phyloP scores from a whole-genome alignment of 2,329 filamentous ascomycete species.

The Diaporthe sp. region DNA sequence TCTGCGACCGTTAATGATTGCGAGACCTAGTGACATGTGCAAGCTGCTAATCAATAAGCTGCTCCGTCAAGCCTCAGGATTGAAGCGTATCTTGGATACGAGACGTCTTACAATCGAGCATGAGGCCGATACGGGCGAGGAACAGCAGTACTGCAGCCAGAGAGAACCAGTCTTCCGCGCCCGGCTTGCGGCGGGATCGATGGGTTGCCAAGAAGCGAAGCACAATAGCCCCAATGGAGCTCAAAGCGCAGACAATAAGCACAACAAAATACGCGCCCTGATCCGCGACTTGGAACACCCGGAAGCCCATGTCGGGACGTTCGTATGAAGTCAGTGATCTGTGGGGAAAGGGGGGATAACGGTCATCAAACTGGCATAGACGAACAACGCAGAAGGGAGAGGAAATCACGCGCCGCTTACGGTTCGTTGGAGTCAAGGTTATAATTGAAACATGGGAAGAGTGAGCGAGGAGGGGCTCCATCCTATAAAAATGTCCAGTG shows the following conservation, averaged over 20 bases:
- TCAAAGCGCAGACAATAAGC: not conserved
- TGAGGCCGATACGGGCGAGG: not conserved
- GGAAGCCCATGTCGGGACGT: not conserved
- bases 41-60: not conserved
- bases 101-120: not conserved
- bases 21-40: not conserved
- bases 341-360: too few relatives aligned
- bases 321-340: not conserved
- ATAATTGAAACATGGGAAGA: too few relatives aligned
- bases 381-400: not conserved
- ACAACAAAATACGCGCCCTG: not conserved
- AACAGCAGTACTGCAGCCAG: not conserved
- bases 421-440: too few relatives aligned
- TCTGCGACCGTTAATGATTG: not conserved
- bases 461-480: not conserved
- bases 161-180: not conserved
- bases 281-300: not conserved
- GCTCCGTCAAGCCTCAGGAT: fast-evolving
- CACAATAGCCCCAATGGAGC: not conserved
- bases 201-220: slow-evolving; percentile 1
- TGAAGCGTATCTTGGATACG: fast-evolving
- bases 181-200: not conserved
- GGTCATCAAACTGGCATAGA: too few relatives aligned
- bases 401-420: too few relatives aligned
- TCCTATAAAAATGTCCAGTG: not conserved